Evolutionary conservation across 2,329 filamentous ascomycete species (phyloP).

Genomic region (Xylaria sp.): DNA sequence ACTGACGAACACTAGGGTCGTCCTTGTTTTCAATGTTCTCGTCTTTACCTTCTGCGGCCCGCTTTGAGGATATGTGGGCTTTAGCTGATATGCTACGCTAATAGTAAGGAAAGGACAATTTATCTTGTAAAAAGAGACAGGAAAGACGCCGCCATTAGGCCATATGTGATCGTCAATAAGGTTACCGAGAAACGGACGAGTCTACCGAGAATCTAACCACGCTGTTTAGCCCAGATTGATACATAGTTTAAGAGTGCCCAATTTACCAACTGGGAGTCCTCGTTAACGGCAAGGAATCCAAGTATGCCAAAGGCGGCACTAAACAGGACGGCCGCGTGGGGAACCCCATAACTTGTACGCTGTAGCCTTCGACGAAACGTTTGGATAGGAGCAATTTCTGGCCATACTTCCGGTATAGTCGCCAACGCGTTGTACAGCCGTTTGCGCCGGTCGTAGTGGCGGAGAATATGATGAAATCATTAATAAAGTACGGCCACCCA

Average conservation of each 20-base stretch:
- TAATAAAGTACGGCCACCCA: conserved; percentile 11
- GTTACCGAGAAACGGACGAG: conserved; percentile 16
- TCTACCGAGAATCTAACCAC: conserved; percentile 16
- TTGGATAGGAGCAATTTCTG: conserved; percentile 13
- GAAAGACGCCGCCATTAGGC: conserved; percentile 18
- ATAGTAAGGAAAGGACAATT: background rate
- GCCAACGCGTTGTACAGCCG: conserved; percentile 18
- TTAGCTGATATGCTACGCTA: background rate
- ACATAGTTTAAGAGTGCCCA: background rate
- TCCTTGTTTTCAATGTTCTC: conserved; percentile 25
- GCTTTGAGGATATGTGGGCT: conserved; percentile 6
- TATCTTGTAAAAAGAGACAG: conserved; percentile 19
- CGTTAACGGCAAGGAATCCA: conserved; percentile 12
- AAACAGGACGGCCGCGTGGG: conserved; percentile 11
- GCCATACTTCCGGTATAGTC: conserved; percentile 22
- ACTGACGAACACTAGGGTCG: conserved; percentile 7
- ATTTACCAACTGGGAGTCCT: conserved; percentile 20
- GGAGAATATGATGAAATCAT: conserved; percentile 20
- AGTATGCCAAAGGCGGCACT: conserved; percentile 19
- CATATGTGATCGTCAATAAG: conserved; percentile 23
- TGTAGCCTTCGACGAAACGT: conserved; percentile 16
- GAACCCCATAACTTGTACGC: conserved; percentile 19
- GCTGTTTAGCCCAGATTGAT: background rate
- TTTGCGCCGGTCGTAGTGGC: conserved; percentile 15
- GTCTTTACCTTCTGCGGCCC: conserved; percentile 20